phyloP scores from a whole-genome alignment of 2,329 filamentous ascomycete species.

The Aciculosporium take region DNA sequence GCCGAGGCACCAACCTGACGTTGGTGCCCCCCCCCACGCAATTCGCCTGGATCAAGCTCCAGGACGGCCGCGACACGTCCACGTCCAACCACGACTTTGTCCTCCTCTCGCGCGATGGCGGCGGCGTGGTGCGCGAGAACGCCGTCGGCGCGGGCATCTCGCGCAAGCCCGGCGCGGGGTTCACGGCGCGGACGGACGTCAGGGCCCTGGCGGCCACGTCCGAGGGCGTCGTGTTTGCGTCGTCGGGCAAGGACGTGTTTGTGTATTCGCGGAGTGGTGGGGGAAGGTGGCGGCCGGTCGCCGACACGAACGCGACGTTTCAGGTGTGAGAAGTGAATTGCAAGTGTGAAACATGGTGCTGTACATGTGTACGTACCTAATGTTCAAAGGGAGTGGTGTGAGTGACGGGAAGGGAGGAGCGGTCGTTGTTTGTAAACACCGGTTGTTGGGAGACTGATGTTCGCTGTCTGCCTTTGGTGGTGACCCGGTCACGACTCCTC shows the following conservation, averaged over 20 bases:
- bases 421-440: too few relatives aligned
- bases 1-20: constrained; percentile 2
- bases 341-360: neutral
- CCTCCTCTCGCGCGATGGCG: constrained; percentile 7
- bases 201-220: constrained; percentile 8
- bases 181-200: constrained; percentile 5
- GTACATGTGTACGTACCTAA: too few relatives aligned
- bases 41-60: constrained; percentile 9
- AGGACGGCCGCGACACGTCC: neutral
- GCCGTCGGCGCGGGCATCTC: constrained; percentile 6
- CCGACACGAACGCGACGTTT: constrained; percentile 1
- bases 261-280: constrained; percentile 6
- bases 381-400: too few relatives aligned
- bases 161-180: constrained; percentile 2
- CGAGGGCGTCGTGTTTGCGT: constrained; percentile 10
- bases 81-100: constrained; percentile 7
- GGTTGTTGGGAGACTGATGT: too few relatives aligned
- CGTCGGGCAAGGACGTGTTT: constrained; percentile 8
- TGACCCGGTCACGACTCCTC: too few relatives aligned
- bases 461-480: too few relatives aligned
- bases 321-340: neutral
- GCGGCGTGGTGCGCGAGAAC: constrained; percentile 7
- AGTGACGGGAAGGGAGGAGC: too few relatives aligned
- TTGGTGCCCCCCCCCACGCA: constrained; percentile 6
- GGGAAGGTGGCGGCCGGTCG: constrained; percentile 6